phyloP scores from a whole-genome alignment of 2,329 filamentous ascomycete species.

The Aspergillus sp. region DNA sequence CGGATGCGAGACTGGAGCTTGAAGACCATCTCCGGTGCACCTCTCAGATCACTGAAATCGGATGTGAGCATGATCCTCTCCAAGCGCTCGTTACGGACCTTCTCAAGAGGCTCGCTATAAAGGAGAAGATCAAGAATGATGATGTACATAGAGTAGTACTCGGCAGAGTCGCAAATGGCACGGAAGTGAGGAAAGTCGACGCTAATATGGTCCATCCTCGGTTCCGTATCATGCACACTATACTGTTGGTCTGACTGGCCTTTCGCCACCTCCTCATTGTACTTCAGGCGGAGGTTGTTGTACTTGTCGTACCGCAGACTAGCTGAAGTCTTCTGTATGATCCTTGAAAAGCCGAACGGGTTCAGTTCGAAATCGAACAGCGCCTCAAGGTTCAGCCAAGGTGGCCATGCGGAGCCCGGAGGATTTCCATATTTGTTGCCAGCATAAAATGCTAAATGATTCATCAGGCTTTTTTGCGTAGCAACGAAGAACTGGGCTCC shows the following conservation, averaged over 20 bases:
- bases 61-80: constrained; percentile 99
- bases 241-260: constrained; percentile 53
- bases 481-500: constrained; percentile 98
- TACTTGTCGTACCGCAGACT: constrained; percentile 96
- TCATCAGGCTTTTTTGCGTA: constrained; percentile 86
- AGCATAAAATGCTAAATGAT: constrained; percentile 88
- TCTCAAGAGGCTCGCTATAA: constrained; percentile 94
- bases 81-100: constrained; percentile 90
- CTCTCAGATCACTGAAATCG: constrained; percentile 94
- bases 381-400: constrained; percentile 97
- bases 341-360: constrained; percentile 95
- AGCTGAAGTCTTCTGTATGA: constrained; percentile 95
- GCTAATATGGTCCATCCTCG: constrained; percentile 92
- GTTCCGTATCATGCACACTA: constrained; percentile 59
- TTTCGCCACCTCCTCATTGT: constrained; percentile 86
- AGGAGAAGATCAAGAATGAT: constrained; percentile 94
- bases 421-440: constrained; percentile 89
- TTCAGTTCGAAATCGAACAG: constrained; percentile 96
- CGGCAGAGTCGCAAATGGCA: constrained; percentile 93
- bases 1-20: constrained; percentile 88
- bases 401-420: constrained; percentile 85
- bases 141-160: constrained; percentile 98
- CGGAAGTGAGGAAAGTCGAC: constrained; percentile 93
- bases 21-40: constrained; percentile 89
- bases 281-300: constrained; percentile 94